Evolutionary conservation across 2,329 filamentous ascomycete genomes (phyloP).

Genomic region (Anthostomella pinea): DNA sequence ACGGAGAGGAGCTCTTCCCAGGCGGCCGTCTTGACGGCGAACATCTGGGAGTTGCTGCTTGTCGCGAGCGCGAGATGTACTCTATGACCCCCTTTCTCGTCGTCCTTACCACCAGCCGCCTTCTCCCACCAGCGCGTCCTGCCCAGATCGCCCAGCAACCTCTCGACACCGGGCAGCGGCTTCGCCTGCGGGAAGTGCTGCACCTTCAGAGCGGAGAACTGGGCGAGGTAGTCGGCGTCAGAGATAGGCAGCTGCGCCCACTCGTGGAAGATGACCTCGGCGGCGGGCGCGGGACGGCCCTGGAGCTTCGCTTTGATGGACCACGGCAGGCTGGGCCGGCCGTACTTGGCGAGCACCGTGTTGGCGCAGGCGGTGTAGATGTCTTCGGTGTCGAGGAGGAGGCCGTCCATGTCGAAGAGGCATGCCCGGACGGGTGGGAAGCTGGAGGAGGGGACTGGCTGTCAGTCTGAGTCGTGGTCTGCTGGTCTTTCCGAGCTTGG

Average conservation of each 20-base stretch:
- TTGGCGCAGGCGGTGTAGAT: constrained; percentile 83
- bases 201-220: constrained; percentile 63
- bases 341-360: constrained; percentile 72
- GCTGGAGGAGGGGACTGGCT: constrained; percentile 38
- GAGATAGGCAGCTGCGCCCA: constrained; percentile 86
- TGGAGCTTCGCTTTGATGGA: constrained; percentile 84
- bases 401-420: constrained; percentile 98
- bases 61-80: constrained; percentile 86
- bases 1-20: constrained; percentile 57
- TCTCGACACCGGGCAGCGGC: constrained; percentile 74
- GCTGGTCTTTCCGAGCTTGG: not conserved
- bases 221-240: constrained; percentile 60
- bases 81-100: constrained; percentile 34
- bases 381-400: constrained; percentile 92
- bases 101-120: constrained; percentile 30
- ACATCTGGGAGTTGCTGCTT: constrained; percentile 70
- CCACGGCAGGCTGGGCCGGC: constrained; percentile 79
- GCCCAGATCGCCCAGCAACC: constrained; percentile 62
- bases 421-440: constrained; percentile 83
- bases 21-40: constrained; percentile 70
- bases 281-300: constrained; percentile 53
- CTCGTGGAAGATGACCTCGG: constrained; percentile 58
- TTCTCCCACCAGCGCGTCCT: constrained; percentile 50
- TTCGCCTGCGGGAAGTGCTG: constrained; percentile 71
- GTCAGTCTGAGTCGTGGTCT: constrained; percentile 17